Percentiles rank a stretch among this genome's conserved stretches.
Evolutionary conservation across 1,139 yeast species (phyloP).

Genomic region (Lipomyces yarrowii): DNA sequence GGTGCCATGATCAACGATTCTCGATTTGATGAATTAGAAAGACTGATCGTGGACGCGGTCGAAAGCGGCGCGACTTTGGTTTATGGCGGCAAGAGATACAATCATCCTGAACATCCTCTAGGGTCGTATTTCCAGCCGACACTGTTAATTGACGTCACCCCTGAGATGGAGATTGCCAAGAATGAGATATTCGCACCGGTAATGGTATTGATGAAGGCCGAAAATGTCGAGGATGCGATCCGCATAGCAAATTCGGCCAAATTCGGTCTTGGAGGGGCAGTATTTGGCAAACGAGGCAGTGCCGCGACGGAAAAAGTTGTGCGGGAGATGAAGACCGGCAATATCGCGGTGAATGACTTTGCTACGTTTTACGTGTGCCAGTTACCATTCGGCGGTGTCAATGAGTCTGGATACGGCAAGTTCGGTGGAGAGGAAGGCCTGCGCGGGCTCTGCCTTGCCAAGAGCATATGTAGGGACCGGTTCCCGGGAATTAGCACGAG

Average conservation of each 20-base stretch:
- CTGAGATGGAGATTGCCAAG: conserved; percentile 75
- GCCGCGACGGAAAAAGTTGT: conserved; percentile 63
- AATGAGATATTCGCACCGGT: conserved; percentile 95
- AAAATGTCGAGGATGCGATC: conserved; percentile 65
- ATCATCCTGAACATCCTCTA: conserved; percentile 90
- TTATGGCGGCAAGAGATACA: conserved; percentile 75
- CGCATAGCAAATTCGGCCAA: conserved; percentile 82
- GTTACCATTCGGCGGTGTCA: conserved; percentile 92
- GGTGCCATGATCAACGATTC: conserved; percentile 90
- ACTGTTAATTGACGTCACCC: conserved; percentile 74
- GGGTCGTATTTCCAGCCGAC: conserved; percentile 95
- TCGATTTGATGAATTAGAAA: conserved; percentile 68
- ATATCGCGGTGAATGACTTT: conserved; percentile 94
- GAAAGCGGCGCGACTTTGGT: conserved; percentile 76
- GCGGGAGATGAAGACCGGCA: conserved; percentile 70
- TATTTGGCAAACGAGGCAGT: conserved; percentile 67
- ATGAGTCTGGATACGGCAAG: conserved; percentile 93
- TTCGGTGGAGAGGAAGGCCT: conserved; percentile 97
- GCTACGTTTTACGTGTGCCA: conserved; percentile 96
- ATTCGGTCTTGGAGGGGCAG: conserved; percentile 89
- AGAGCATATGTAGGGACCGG: conserved; percentile 83
- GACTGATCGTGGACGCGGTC: conserved; percentile 72
- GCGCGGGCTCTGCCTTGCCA: conserved; percentile 81
- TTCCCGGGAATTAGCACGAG: conserved; percentile 72
- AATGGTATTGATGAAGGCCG: conserved; percentile 74